Percentiles rank a stretch among this genome's conserved stretches.
These are phyloP conservation scores for Agaricales sp. DNA, from an alignment of 1,284 basidiomycete genomes.

Conservation along the genomic window DNA sequence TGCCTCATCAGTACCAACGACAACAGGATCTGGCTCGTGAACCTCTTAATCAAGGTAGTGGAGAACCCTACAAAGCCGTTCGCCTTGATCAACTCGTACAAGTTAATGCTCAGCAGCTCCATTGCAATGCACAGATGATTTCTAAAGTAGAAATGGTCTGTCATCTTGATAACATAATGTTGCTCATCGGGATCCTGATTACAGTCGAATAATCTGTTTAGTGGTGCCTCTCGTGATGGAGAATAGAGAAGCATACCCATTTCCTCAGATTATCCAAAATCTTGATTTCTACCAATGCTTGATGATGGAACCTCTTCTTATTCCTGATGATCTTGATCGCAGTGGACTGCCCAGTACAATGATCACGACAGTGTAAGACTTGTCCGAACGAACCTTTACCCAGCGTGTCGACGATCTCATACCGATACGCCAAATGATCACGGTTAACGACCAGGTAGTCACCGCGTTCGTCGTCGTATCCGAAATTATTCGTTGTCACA, in stretches of 20 bases:
- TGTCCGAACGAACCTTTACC: constrained; percentile 99
- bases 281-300: constrained; percentile 97
- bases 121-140: constrained; percentile 98
- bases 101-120: constrained; percentile 95
- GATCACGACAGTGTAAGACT: constrained; percentile 92
- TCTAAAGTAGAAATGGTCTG: constrained; percentile 97
- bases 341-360: constrained; percentile 92
- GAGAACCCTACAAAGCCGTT: constrained; percentile 98
- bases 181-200: constrained; percentile 88
- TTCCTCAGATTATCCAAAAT: constrained; percentile 93
- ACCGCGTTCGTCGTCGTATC: constrained; percentile 97
- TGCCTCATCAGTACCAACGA: constrained; percentile 91
- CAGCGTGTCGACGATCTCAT: constrained; percentile 86
- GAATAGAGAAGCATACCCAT: constrained; percentile 61
- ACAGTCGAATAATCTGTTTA: constrained; percentile 6
- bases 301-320: constrained; percentile 98
- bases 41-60: constrained; percentile 88
- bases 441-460: constrained; percentile 88
- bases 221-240: constrained; percentile 2
- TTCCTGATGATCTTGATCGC: constrained; percentile 99
- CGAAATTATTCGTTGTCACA: constrained; percentile 79
- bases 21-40: constrained; percentile 91
- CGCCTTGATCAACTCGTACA: constrained; percentile 99
- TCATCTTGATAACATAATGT: constrained; percentile 97
- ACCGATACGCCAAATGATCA: constrained; percentile 95